These are phyloP conservation scores for Debaryomyces sp. DNA, from an alignment of 1,139 yeast species.

Conservation along the genomic window DNA sequence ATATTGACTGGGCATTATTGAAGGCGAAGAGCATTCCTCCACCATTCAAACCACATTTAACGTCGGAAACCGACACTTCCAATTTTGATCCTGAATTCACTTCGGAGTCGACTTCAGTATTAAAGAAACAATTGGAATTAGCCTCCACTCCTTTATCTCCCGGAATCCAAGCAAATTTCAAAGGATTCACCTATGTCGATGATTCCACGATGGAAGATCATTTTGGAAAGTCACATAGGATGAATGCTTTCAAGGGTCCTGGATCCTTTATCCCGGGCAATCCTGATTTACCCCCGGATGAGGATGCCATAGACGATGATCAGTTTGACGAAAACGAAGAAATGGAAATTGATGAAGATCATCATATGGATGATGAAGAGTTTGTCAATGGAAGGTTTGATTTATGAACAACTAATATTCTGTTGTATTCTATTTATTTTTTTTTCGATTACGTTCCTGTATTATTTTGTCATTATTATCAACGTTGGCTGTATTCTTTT, in stretches of 20 bases:
- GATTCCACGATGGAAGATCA: conserved; percentile 92
- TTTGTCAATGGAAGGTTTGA: conserved; percentile 91
- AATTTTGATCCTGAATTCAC: conserved; percentile 98
- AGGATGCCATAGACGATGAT: conserved; percentile 79
- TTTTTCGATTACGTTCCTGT: conserved; percentile 2
- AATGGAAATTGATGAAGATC: conserved; percentile 55
- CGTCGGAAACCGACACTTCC: conserved; percentile 90
- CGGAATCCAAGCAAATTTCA: conserved; percentile 92
- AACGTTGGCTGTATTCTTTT: not conserved
- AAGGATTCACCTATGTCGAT: conserved; percentile 94
- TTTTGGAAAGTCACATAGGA: conserved; percentile 52
- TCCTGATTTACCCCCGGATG: conserved; percentile 79
- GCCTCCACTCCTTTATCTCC: conserved; percentile 86
- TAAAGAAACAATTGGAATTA: conserved; percentile 67
- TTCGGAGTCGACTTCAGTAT: conserved; percentile 80
- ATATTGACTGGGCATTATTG: conserved; percentile 85
- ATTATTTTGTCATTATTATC: conserved; percentile 5
- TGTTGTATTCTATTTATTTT: not conserved
- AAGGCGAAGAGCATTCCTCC: conserved; percentile 88
- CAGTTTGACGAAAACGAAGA: conserved; percentile 61
- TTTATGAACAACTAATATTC: conserved; percentile 37
- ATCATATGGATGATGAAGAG: conserved; percentile 59
- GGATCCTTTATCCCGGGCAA: conserved; percentile 80
- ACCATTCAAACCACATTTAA: conserved; percentile 92
- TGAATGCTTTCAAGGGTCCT: conserved; percentile 55